Percentiles rank a stretch among this genome's conserved stretches.
phyloP scores from a whole-genome alignment of 2,329 filamentous ascomycete genomes.

The Blumeriella jaapii region DNA sequence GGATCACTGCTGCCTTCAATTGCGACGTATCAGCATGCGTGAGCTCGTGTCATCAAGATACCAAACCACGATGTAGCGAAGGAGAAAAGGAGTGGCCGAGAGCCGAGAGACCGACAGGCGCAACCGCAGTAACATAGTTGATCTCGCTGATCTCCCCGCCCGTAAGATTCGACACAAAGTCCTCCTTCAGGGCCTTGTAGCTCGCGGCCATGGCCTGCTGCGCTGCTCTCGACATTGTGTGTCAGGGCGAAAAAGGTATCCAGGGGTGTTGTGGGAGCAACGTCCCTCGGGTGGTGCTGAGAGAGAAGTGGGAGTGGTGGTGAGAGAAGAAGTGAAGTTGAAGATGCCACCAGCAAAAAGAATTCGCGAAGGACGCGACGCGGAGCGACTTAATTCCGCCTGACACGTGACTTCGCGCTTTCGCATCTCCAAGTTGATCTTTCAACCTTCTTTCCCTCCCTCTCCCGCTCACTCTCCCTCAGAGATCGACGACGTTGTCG shows the following conservation, averaged over 20 bases:
- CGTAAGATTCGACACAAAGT: constrained; percentile 83
- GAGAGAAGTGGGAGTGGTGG: neutral
- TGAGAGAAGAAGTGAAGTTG: too few relatives aligned
- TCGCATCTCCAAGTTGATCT: too few relatives aligned
- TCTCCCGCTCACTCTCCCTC: too few relatives aligned
- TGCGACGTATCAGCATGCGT: constrained; percentile 6
- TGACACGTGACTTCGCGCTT: too few relatives aligned
- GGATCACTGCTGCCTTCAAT: constrained; percentile 60
- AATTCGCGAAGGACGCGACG: constrained; percentile 11
- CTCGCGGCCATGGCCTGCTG: constrained; percentile 34
- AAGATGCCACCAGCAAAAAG: constrained; percentile 22
- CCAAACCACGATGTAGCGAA: neutral
- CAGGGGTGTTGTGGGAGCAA: constrained; percentile 2
- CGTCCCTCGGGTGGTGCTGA: constrained; percentile 4
- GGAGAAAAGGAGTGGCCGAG: neutral
- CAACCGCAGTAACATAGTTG: constrained; percentile 73
- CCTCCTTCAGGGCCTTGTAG: constrained; percentile 90
- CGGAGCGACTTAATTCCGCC: too few relatives aligned
- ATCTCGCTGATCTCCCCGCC: constrained; percentile 79
- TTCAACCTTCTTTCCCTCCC: too few relatives aligned
- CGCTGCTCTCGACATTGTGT: constrained; percentile 23
- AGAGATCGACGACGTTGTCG: too few relatives aligned
- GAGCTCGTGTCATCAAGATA: neutral
- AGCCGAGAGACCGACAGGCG: constrained; percentile 53
- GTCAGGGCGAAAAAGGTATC: too few relatives aligned